Base-by-base conservation (phyloP, 2,329 filamentous ascomycete genomes). In the Paecilomyces sp. region DNA sequence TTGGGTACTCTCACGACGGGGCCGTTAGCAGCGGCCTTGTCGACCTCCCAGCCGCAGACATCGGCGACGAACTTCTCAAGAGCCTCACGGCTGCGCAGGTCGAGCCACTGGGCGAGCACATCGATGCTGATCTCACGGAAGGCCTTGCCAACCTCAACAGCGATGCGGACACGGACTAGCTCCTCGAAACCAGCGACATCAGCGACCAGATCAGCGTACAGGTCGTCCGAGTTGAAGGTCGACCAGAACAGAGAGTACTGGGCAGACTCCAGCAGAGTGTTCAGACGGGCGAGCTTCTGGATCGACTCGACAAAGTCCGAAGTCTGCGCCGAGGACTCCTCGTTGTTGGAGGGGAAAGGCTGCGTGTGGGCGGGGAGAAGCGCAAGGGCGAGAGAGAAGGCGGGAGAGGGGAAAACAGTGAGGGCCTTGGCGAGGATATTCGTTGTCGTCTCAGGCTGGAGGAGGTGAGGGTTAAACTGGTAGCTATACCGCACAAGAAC, bases 401-500 rank as follows among this genome's bases (percentile, higher is more conserved):
- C 92, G 53, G 94, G 87, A 22, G 90, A 92, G 65, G 94, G 94
- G 83, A 99, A 99, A 80, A 96, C 90, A 68, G 93, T 96, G 75
- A 99, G 88, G 67, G 92, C 85, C 84, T 97, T 99, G 83, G 96
- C 92, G 76, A 99, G 91, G 80, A 97, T 90, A 85, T 97, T 97
- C 83, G 94, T 97, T 78, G 94, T 92, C 73, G 93, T 91, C 79
- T 99, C 94, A 74, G 96, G 90, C 82, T 94, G 93, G 74, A 92
- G 88, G 69, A 96, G 91, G 82, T 97, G 92, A 57, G 94, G 94
- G 86, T 99, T 99, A 82, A 99, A 96, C 82, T 99, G 95, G 85
- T 99, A 99, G 66, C 94, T 99, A 69, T 62, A 47, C 9, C 41
- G n/a, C 6, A 47, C n/a, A 18, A 28, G 34, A 28, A 28, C 6